Evolutionary conservation across 352 stramenopile species (phyloP).

Genomic region (Phytophthora sojae): DNA sequence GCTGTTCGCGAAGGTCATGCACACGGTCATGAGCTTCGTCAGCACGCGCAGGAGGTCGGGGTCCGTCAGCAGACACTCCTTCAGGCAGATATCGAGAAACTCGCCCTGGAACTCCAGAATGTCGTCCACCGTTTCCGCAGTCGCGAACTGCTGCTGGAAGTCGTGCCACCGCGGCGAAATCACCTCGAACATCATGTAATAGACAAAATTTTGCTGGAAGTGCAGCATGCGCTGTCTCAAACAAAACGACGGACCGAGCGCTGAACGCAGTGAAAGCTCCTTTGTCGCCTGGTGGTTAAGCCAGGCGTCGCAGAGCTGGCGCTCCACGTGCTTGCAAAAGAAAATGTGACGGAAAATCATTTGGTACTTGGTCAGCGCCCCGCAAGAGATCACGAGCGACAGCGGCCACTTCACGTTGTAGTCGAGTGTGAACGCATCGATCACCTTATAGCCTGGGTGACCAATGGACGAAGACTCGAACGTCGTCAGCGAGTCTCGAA

Average conservation of each 20-base stretch:
- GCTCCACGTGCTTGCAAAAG: constrained; percentile 99
- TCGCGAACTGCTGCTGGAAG: constrained; percentile 87
- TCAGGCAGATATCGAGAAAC: constrained; percentile 96
- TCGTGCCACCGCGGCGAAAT: constrained; percentile 94
- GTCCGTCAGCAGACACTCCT: constrained; percentile 98
- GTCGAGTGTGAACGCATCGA: constrained; percentile 97
- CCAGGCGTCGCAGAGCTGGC: constrained; percentile 95
- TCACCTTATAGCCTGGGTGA: constrained; percentile 89
- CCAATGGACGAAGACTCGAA: constrained; percentile 73
- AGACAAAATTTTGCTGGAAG: constrained; percentile 99
- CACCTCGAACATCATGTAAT: constrained; percentile 99
- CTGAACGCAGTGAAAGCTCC: constrained; percentile 87
- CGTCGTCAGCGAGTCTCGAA: constrained; percentile 76
- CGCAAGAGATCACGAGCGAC: constrained; percentile 96
- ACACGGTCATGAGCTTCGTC: constrained; percentile 97
- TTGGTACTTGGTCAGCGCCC: constrained; percentile 97
- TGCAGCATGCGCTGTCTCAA: constrained; percentile 99
- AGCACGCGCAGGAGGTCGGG: constrained; percentile 94
- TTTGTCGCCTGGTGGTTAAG: constrained; percentile 95
- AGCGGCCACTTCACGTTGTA: constrained; percentile 98
- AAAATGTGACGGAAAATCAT: constrained; percentile 99
- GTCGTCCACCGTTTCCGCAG: constrained; percentile 93
- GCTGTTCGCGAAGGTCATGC: constrained; percentile 94
- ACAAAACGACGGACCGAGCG: constrained; percentile 93
- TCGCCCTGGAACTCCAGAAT: constrained; percentile 94